Evolutionary conservation across 305 asterid genomes (phyloP), one percentile per base, ranked within the genome.

Genomic region (Plantago coronopus): DNA sequence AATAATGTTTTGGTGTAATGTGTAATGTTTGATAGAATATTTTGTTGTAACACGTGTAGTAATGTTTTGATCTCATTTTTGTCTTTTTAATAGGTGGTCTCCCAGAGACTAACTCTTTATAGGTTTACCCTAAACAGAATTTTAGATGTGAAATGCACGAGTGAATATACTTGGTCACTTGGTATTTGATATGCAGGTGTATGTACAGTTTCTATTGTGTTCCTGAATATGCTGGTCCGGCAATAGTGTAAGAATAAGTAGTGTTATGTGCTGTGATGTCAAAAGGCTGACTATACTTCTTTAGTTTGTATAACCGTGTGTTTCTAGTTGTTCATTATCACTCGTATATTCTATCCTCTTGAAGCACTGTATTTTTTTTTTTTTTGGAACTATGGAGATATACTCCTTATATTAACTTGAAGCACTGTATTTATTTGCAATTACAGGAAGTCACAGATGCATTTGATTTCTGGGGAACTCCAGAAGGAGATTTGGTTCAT

Each of bases 391-490:
- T n/a, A n/a, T n/a, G n/a, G n/a, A n/a, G n/a, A n/a, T n/a, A n/a
- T n/a, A n/a, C n/a, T n/a, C n/a, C n/a, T n/a, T n/a, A n/a, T n/a
- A n/a, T n/a, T n/a, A n/a, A n/a, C 61, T 16, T 40, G 29, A 45
- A n/a, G 59, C 21, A 47, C 53, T 64, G 13, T 66, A 22, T 45
- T 20, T 37, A 21, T 61, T 48, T 70, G 20, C 66, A 19, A 54
- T 69, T 37, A 77, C 86, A 91, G 98, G 98, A 89, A 79, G 85
- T 89, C 70, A 87, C 74, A 60, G 81, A 77, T 48, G 82, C 99
- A 3, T 94, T 93, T 68, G 96, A 94, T 69, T 94, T 94, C 68
- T 94, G 99, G 99, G 97, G 97, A 48, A 87, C 97, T 7, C 74
- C 81, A 3, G 95, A 85, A 76, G 99, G 97, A 64, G 99, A 94